Percentiles rank a stretch among this genome's conserved stretches.
These are phyloP conservation scores for Neurospora sp. DNA, from an alignment of 2,329 filamentous ascomycete species.

Conservation along the genomic window DNA sequence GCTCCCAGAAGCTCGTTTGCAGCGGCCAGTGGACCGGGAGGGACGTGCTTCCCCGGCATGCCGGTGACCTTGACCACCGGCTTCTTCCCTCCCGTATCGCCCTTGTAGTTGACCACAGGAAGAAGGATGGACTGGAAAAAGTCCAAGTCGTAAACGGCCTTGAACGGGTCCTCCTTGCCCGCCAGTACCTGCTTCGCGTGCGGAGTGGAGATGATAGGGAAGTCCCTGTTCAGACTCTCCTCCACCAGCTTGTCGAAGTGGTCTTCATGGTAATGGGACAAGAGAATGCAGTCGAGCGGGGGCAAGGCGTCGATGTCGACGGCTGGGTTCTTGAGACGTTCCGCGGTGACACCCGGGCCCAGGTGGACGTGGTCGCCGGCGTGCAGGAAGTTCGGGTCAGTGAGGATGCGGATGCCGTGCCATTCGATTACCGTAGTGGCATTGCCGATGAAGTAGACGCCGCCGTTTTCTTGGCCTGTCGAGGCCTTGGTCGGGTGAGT, in stretches of 20 bases:
- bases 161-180: constrained; percentile 39
- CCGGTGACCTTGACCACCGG: constrained; percentile 46
- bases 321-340: constrained; percentile 46
- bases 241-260: constrained; percentile 33
- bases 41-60: constrained; percentile 56
- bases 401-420: constrained; percentile 42
- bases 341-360: constrained; percentile 49
- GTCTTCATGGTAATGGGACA: constrained; percentile 54
- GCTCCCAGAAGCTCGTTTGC: constrained; percentile 30
- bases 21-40: constrained; percentile 26
- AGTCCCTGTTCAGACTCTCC: constrained; percentile 30
- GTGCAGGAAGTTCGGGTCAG: constrained; percentile 56
- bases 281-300: constrained; percentile 45
- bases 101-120: constrained; percentile 16
- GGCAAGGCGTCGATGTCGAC: constrained; percentile 51
- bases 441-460: constrained; percentile 44
- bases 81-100: constrained; percentile 17
- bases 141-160: constrained; percentile 42
- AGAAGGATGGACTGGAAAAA: constrained; percentile 43
- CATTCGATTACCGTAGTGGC: constrained; percentile 47
- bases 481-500: constrained; percentile 15
- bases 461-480: constrained; percentile 26
- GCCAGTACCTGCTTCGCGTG: constrained; percentile 47
- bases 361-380: constrained; percentile 57
- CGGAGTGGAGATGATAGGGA: constrained; percentile 54